phyloP scores from a whole-genome alignment of 495 filamentous ascomycete species.

The Aspergillus bertholletiae region DNA sequence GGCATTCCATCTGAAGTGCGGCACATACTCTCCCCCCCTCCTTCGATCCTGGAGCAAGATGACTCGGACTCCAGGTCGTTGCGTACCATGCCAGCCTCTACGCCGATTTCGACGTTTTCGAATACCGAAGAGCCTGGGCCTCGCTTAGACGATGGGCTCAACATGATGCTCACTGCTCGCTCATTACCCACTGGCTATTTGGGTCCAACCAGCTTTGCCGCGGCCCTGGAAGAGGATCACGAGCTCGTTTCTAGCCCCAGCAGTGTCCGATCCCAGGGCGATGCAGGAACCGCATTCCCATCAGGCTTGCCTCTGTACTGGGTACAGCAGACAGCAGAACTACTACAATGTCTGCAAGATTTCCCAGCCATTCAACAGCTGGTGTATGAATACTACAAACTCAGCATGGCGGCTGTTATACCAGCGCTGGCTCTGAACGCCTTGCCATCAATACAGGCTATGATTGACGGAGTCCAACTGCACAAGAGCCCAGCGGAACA shows the following conservation, averaged over 20 bases:
- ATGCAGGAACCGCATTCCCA: background rate
- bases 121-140: background rate
- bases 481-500: background rate
- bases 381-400: conserved; percentile 23
- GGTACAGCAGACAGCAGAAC: conserved; percentile 21
- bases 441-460: conserved; percentile 10
- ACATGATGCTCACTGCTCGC: background rate
- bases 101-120: background rate
- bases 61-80: conserved; percentile 1
- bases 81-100: too few species aligned
- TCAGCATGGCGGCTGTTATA: conserved; percentile 23
- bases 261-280: background rate
- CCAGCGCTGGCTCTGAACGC: conserved; percentile 23
- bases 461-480: conserved; percentile 9
- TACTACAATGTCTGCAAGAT: conserved; percentile 16
- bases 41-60: background rate
- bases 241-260: conserved; percentile 13
- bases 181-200: conserved; percentile 26
- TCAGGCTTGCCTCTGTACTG: conserved; percentile 22
- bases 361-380: conserved; percentile 18
- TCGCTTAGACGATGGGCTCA: background rate
- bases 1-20: background rate
- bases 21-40: background rate
- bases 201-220: conserved; percentile 31
- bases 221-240: conserved; percentile 17